Evolutionary conservation across 2,329 filamentous ascomycete species (phyloP).

Genomic region (Westerdykella sp.): DNA sequence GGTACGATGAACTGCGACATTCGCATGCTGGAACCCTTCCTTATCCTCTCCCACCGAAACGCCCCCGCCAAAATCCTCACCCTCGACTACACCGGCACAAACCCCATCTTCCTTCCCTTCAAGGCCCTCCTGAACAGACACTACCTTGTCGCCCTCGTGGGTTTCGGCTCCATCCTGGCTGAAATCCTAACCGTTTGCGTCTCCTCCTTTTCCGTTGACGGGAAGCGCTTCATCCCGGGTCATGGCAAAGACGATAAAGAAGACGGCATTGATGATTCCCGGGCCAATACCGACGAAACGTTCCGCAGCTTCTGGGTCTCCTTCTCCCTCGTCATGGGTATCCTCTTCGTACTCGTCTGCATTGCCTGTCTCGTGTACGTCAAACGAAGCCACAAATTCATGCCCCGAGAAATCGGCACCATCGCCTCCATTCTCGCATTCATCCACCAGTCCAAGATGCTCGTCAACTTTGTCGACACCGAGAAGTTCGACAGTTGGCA

Average conservation of each 20-base stretch:
- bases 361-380: slow-evolving; percentile 56
- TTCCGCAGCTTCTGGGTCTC: slow-evolving; percentile 60
- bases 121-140: slow-evolving; percentile 59
- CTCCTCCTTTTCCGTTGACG: slow-evolving; percentile 60
- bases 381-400: slow-evolving; percentile 61
- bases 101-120: slow-evolving; percentile 60
- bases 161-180: slow-evolving; percentile 63
- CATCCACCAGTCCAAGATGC: slow-evolving; percentile 75
- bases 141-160: slow-evolving; percentile 60
- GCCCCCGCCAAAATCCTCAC: slow-evolving; percentile 61
- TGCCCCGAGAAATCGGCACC: slow-evolving; percentile 72
- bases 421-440: slow-evolving; percentile 71
- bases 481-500: slow-evolving; percentile 54
- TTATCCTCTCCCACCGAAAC: slow-evolving; percentile 60
- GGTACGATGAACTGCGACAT: slow-evolving; percentile 62
- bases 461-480: slow-evolving; percentile 67
- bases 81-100: slow-evolving; percentile 67
- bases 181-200: slow-evolving; percentile 68
- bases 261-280: slow-evolving; percentile 10
- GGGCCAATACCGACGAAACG: slow-evolving; percentile 39
- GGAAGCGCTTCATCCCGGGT: slow-evolving; percentile 50
- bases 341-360: slow-evolving; percentile 59
- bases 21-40: slow-evolving; percentile 70
- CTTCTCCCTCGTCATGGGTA: slow-evolving; percentile 54
- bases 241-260: slow-evolving; percentile 14